Percentiles rank a stretch among this genome's conserved stretches.
Evolutionary conservation across 495 filamentous ascomycete genomes (phyloP).

Genomic region (Aspergillus baeticus): DNA sequence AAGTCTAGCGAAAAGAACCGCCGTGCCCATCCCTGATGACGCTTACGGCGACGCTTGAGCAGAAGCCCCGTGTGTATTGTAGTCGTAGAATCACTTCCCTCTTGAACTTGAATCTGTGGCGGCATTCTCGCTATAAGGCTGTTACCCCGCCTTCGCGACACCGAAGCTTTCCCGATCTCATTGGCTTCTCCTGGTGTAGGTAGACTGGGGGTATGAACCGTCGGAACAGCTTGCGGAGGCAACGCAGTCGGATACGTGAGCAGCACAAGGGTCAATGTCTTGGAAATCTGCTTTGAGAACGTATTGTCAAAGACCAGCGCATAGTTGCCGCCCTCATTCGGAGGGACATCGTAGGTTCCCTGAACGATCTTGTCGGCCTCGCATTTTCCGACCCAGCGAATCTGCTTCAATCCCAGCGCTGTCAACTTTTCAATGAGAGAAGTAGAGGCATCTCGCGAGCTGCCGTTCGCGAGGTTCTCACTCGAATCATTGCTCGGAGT

Average conservation of each 20-base stretch:
- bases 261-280: slow-evolving; percentile 90
- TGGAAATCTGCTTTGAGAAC: slow-evolving; percentile 92
- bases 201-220: slow-evolving; percentile 53
- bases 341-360: slow-evolving; percentile 77
- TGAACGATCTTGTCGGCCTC: slow-evolving; percentile 95
- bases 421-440: slow-evolving; percentile 79
- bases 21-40: slow-evolving; percentile 87
- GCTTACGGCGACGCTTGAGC: slow-evolving; percentile 86
- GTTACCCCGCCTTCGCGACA: slow-evolving; percentile 35
- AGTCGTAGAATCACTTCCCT: slow-evolving; percentile 19
- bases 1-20: slow-evolving; percentile 95
- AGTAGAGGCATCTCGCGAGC: slow-evolving; percentile 45
- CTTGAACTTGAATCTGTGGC: slow-evolving; percentile 27
- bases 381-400: slow-evolving; percentile 90
- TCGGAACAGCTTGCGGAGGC: slow-evolving; percentile 74
- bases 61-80: slow-evolving; percentile 72
- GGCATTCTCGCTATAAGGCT: slow-evolving; percentile 28
- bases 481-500: slow-evolving; percentile 44
- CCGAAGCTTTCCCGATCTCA: slow-evolving; percentile 30
- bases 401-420: slow-evolving; percentile 78
- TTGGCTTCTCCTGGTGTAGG: slow-evolving; percentile 29
- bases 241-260: slow-evolving; percentile 86
- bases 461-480: slow-evolving; percentile 38
- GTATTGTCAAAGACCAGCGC: slow-evolving; percentile 98
- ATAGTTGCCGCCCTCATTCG: slow-evolving; percentile 83